A percentile compares a stretch with the other conserved stretches of the same genome.
Conservation (phyloP, 768 basidiomycete species). For the Lactifluus piperatus region DNA sequence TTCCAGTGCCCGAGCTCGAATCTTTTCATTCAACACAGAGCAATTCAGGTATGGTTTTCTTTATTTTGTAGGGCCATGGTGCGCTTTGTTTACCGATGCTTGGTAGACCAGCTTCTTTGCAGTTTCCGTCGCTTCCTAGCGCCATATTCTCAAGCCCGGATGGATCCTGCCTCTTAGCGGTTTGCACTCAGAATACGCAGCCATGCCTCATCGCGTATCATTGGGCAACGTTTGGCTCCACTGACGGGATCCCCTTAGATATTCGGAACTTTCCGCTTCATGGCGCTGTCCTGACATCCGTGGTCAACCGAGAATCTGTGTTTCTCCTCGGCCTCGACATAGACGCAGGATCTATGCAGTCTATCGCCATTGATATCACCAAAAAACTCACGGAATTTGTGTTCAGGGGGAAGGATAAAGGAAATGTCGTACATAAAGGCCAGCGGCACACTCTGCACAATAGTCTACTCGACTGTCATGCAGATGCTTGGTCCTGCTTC, state of each 20-base stretch:
- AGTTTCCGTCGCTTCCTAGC: constrained; percentile 31
- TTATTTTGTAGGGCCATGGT: too few relatives aligned
- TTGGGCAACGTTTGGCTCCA: constrained; percentile 48
- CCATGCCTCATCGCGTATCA: constrained; percentile 37
- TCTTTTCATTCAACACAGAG: constrained; percentile 46
- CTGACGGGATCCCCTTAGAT: constrained; percentile 33
- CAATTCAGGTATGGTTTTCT: too few relatives aligned
- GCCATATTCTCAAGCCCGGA: constrained; percentile 42
- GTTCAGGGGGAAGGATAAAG: constrained; percentile 32
- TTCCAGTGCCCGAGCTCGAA: constrained; percentile 32
- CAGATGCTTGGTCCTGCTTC: constrained; percentile 11
- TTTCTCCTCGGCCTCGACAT: constrained; percentile 38
- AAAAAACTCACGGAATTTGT: constrained; percentile 48
- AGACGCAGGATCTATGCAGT: constrained; percentile 29
- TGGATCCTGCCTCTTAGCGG: constrained; percentile 42
- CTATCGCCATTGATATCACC: constrained; percentile 43
- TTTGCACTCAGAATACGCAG: constrained; percentile 19
- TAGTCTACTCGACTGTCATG: constrained; percentile 10
- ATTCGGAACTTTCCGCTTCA: constrained; percentile 25
- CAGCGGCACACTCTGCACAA: constrained; percentile 39
- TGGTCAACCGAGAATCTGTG: constrained; percentile 34
- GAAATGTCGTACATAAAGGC: too few relatives aligned
- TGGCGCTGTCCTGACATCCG: constrained; percentile 34
- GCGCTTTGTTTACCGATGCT: not conserved
- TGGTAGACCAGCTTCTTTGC: constrained; percentile 37